Evolutionary conservation across 83 land plant genomes (phyloP), one percentile per base, ranked within the genome.

Genomic region (Picea abies): DNA sequence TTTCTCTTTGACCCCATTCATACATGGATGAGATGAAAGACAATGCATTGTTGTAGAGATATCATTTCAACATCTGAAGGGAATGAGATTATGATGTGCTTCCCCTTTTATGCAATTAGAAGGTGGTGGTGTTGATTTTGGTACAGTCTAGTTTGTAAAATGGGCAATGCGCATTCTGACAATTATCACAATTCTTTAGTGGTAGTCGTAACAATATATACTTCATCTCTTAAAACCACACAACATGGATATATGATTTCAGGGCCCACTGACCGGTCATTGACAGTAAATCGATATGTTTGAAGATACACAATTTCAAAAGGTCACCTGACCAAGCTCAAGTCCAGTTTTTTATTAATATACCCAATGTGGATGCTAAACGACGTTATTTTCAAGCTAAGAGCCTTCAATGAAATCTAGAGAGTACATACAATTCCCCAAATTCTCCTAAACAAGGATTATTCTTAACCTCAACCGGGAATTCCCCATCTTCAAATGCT

Each of bases 111-210:
- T n/a, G n/a, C n/a, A n/a, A n/a, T 82, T 91, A 78, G 91, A 90
- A 68, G 93, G 95, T 90, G 99, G 99, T n/a, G 82, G 49, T 61
- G 92, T 97, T 4, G 98, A 97, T 80, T 82, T 80, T 81, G 95
- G 98, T 44, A 86, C 93, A 17, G 93, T 95, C 44, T 85, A 88
- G 63, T 97, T 95, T 90, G 99, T 95, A 10, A 93, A 92, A 77
- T 95, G 98, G 96, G 93, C 96, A 6, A 89, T 97, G 84, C 94
- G 96, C 19, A 62, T 92, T 16, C 62, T 93, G 83, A 96, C 91
- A 19, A 72, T 80, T 49, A 89, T 88, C 2, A 87, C 86, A 82
- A 87, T 97, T 37, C 83, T 89, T 58, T 92, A 93, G 99, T n/a
- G n/a, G n/a, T n/a, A n/a, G n/a, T n/a, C n/a, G n/a, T n/a, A n/a